Evolutionary conservation across 129 eudicot genomes (phyloP).

Genomic region (Chrysanthemum makinoi): DNA sequence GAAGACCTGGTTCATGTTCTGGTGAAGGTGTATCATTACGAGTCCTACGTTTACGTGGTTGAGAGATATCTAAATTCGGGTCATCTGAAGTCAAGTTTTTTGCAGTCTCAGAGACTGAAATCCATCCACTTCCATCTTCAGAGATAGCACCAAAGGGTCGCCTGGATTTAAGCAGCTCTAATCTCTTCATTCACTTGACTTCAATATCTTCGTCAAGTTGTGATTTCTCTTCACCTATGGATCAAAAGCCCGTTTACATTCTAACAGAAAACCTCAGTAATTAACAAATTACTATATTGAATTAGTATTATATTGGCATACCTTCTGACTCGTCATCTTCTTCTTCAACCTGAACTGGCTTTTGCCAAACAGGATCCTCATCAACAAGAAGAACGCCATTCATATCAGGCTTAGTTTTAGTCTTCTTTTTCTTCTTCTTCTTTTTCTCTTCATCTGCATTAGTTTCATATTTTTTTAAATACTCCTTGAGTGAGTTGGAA

Average conservation of each 20-base stretch:
- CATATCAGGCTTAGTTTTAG: constrained; percentile 41
- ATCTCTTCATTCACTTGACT: constrained; percentile 86
- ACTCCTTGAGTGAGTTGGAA: constrained; percentile 75
- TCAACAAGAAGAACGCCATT: constrained; percentile 78
- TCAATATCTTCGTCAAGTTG: constrained; percentile 88
- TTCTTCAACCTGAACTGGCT: constrained; percentile 59
- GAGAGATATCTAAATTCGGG: constrained; percentile 50
- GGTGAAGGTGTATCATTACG: constrained; percentile 49
- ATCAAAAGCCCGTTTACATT: constrained; percentile 4
- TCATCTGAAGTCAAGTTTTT: constrained; percentile 26
- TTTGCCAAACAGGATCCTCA: constrained; percentile 96
- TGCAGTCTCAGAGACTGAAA: constrained; percentile 54
- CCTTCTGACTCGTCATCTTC: constrained; percentile 78
- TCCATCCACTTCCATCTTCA: constrained; percentile 99
- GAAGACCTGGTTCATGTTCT: constrained; percentile 28
- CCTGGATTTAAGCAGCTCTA: constrained; percentile 52
- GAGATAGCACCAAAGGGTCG: constrained; percentile 82
- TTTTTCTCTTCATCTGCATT: constrained; percentile 55
- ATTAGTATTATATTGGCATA: constrained; percentile 18
- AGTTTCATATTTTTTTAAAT: constrained; percentile 73
- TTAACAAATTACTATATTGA: no score
- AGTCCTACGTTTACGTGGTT: constrained; percentile 48
- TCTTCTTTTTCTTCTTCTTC: constrained; percentile 57
- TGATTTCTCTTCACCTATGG: constrained; percentile 81
- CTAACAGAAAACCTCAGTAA: not conserved